These are phyloP conservation scores for Mrakia hoshinonis DNA, from an alignment of 768 basidiomycete genomes.

Conservation along the genomic window DNA sequence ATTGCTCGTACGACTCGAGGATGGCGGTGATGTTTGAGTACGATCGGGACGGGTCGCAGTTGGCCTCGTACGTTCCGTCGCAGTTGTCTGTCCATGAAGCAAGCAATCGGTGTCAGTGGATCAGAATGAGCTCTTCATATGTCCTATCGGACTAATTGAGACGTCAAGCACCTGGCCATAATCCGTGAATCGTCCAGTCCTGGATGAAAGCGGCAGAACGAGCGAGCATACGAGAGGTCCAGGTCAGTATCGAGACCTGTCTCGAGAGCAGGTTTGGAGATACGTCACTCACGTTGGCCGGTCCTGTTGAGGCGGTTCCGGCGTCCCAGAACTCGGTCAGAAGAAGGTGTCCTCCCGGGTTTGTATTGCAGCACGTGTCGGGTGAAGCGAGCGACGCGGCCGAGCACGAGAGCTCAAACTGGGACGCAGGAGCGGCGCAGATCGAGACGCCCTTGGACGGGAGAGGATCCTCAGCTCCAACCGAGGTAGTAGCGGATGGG, in stretches of 20 bases:
- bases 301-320: slow-evolving; percentile 38
- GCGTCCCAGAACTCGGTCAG: slow-evolving; percentile 44
- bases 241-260: no score
- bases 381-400: background rate
- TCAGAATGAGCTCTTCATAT: background rate
- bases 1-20: slow-evolving; percentile 31
- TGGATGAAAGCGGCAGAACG: no score
- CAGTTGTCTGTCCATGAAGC: slow-evolving; percentile 31
- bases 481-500: background rate
- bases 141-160: background rate
- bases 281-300: slow-evolving; percentile 58
- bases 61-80: slow-evolving; percentile 35
- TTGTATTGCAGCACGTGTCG: slow-evolving; percentile 23
- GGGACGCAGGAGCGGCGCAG: slow-evolving; percentile 15
- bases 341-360: slow-evolving; percentile 45
- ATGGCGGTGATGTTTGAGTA: slow-evolving; percentile 35
- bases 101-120: background rate
- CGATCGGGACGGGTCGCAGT: slow-evolving; percentile 36
- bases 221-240: no score
- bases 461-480: background rate
- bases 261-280: slow-evolving; percentile 54
- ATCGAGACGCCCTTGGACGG: slow-evolving; percentile 6
- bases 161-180: slow-evolving; percentile 59
- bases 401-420: slow-evolving; percentile 25
- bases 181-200: slow-evolving; percentile 53